phyloP scores from a whole-genome alignment of 2,329 filamentous ascomycete genomes.

The Plenodomus biglobosus region DNA sequence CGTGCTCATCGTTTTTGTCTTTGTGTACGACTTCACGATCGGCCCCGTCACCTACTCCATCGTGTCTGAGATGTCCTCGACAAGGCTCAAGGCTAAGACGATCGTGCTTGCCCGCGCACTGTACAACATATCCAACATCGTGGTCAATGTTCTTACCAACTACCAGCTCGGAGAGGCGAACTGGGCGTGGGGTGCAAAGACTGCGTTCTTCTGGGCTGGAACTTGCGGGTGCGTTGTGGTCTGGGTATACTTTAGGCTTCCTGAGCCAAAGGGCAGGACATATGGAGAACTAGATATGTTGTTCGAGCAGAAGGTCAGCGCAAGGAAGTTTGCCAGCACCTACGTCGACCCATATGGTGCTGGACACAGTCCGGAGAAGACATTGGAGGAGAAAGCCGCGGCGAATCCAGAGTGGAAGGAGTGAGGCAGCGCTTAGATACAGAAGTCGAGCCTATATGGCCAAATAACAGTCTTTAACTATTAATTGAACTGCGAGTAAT shows the following conservation, averaged over 20 bases:
- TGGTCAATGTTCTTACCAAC: constrained; percentile 73
- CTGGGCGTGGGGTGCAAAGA: constrained; percentile 83
- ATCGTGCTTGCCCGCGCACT: constrained; percentile 79
- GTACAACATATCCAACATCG: constrained; percentile 73
- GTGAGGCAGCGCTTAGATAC: constrained; percentile 1
- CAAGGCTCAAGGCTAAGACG: constrained; percentile 83
- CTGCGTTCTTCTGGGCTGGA: constrained; percentile 83
- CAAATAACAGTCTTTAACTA: too few relatives aligned
- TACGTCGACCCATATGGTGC: constrained; percentile 24
- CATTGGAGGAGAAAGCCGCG: constrained; percentile 12
- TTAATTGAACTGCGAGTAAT: too few relatives aligned
- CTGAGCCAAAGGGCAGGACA: constrained; percentile 74
- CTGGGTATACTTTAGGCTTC: constrained; percentile 77
- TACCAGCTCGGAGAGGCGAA: constrained; percentile 49
- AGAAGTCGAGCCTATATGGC: neutral
- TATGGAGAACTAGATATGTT: constrained; percentile 83
- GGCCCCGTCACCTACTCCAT: constrained; percentile 88
- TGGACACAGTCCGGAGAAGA: constrained; percentile 7
- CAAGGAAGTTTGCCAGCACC: constrained; percentile 26
- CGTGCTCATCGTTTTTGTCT: constrained; percentile 47
- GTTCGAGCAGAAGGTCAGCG: constrained; percentile 59
- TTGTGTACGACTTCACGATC: constrained; percentile 82
- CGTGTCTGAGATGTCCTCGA: constrained; percentile 78
- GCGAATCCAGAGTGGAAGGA: constrained; percentile 17
- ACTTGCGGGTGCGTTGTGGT: constrained; percentile 75